Percentiles rank a stretch among this genome's conserved stretches.
Conservation (phyloP, 1,284 basidiomycete species). For the Pascua sp. region DNA sequence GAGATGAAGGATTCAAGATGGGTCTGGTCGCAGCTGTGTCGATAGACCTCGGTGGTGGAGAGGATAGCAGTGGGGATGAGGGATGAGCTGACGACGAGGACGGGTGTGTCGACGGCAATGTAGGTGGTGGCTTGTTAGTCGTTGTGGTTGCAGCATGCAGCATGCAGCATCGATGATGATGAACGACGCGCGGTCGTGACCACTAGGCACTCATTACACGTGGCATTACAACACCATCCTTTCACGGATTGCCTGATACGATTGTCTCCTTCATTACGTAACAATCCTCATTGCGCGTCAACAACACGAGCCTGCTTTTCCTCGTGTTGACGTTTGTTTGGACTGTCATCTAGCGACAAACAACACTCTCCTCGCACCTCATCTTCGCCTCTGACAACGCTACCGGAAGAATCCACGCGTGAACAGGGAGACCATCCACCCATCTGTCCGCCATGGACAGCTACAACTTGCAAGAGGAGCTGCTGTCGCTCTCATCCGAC, state of each 20-base stretch:
- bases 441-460: conserved; percentile 23
- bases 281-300: not conserved
- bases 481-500: conserved; percentile 59
- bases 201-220: no score
- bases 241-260: no score
- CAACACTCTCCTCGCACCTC: not conserved
- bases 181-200: conserved; percentile 13
- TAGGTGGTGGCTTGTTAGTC: not conserved
- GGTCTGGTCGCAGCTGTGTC: no score
- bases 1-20: not conserved
- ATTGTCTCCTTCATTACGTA: not conserved
- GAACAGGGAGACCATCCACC: not conserved
- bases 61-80: not conserved
- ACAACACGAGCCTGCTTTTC: conserved; percentile 11
- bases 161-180: conserved; percentile 3
- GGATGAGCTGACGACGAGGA: not conserved
- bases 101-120: not conserved
- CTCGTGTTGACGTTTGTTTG: conserved; percentile 8
- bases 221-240: no score
- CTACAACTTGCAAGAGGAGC: conserved; percentile 74
- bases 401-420: not conserved
- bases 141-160: not conserved
- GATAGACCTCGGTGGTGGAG: no score
- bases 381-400: not conserved
- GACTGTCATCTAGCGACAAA: conserved; percentile 1